phyloP scores from a whole-genome alignment of 192 early-diverging fungal species.

The Coemansia sp. region DNA sequence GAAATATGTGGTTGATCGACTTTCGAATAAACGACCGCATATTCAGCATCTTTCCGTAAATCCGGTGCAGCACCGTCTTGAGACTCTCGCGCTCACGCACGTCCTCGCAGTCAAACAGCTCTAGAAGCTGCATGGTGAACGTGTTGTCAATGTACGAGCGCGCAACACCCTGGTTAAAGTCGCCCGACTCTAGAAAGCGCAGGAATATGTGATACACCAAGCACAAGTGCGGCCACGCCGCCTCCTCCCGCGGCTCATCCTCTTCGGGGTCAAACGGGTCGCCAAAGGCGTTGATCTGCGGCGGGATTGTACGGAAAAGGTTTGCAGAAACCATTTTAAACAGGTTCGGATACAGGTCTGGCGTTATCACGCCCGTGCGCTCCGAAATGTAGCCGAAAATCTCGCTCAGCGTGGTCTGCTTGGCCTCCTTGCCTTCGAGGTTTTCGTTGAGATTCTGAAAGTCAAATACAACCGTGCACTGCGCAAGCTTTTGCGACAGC shows the following conservation, averaged over 20 bases:
- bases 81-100: constrained; percentile 97
- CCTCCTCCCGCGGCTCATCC: constrained; percentile 96
- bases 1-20: constrained; percentile 98
- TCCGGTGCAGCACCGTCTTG: constrained; percentile 96
- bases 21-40: constrained; percentile 94
- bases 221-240: constrained; percentile 97
- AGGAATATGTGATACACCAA: constrained; percentile 99
- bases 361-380: constrained; percentile 85
- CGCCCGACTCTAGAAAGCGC: constrained; percentile 95
- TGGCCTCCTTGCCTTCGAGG: constrained; percentile 94
- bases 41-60: constrained; percentile 98
- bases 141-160: constrained; percentile 96
- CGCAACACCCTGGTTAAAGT: constrained; percentile 96
- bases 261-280: constrained; percentile 99
- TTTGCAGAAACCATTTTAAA: constrained; percentile 95
- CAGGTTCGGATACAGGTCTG: constrained; percentile 87
- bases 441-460: constrained; percentile 89
- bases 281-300: constrained; percentile 90
- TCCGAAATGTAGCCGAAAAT: constrained; percentile 91
- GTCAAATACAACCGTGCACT: constrained; percentile 93
- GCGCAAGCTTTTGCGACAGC: constrained; percentile 85
- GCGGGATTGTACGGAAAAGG: constrained; percentile 94
- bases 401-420: constrained; percentile 86
- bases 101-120: constrained; percentile 99
- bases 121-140: constrained; percentile 84